Conservation (phyloP, 163 green algal species). For the Chloroidium sp. region DNA sequence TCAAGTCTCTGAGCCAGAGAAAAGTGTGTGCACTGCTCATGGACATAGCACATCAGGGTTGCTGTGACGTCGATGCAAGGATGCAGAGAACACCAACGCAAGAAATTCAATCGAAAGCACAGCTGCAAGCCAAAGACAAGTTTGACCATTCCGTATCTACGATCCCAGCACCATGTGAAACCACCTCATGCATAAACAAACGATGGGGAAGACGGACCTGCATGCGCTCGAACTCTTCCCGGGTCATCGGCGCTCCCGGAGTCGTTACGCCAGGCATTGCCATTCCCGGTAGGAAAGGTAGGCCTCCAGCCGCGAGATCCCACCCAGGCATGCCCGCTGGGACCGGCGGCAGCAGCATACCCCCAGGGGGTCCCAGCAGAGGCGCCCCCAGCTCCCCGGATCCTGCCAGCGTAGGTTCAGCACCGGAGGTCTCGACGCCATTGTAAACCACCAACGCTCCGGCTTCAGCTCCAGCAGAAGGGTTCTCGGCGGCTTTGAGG, state of each 20-base stretch:
- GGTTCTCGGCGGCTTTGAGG: neutral
- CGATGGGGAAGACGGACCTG: neutral
- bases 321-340: conserved; percentile 4
- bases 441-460: too few relatives aligned
- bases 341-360: neutral
- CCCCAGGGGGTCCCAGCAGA: neutral
- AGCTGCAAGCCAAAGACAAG: too few relatives aligned
- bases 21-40: too few relatives aligned
- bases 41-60: too few relatives aligned
- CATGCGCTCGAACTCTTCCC: conserved; percentile 24
- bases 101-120: too few relatives aligned
- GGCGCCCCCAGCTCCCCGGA: neutral
- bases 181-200: too few relatives aligned
- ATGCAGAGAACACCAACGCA: too few relatives aligned
- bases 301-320: neutral
- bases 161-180: too few relatives aligned
- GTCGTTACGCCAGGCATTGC: conserved; percentile 5
- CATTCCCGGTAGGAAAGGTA: neutral
- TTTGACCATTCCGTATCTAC: too few relatives aligned
- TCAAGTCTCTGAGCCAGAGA: too few relatives aligned
- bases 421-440: neutral
- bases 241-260: conserved; percentile 13
- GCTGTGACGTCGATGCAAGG: too few relatives aligned
- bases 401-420: neutral
- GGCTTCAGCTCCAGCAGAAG: too few relatives aligned